A percentile compares a stretch with the other conserved stretches of the same genome.
Conservation (phyloP, 768 basidiomycete genomes). For the Mycena pura region DNA sequence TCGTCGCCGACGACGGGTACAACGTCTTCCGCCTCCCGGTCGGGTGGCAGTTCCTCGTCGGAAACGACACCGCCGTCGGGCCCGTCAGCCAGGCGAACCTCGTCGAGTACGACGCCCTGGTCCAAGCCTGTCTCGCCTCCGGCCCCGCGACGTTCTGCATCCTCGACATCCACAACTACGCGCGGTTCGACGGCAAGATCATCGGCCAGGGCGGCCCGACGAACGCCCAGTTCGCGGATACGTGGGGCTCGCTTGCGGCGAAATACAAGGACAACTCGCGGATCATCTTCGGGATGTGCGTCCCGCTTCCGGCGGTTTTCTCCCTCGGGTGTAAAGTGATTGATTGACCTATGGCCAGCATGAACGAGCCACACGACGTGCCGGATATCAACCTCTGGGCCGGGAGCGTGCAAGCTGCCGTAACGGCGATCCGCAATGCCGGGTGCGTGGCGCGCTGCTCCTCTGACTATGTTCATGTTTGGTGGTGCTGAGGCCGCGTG, state of each 20-base stretch:
- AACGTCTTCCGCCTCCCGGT: conserved; percentile 68
- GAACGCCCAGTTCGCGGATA: conserved; percentile 56
- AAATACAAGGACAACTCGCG: conserved; percentile 50
- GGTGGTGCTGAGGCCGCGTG: no score
- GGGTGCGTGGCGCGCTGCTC: no score
- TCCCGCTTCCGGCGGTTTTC: conserved; percentile 36
- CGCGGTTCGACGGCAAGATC: conserved; percentile 63
- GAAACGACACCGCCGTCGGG: conserved; percentile 44
- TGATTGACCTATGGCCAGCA: conserved; percentile 36
- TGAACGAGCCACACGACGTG: conserved; percentile 71
- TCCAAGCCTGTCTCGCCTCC: conserved; percentile 54
- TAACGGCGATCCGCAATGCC: conserved; percentile 66
- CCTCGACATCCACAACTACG: conserved; percentile 69
- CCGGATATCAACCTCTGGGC: conserved; percentile 56
- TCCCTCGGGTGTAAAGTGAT: not conserved
- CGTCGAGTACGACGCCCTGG: conserved; percentile 56
- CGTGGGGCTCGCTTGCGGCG: conserved; percentile 59
- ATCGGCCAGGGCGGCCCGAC: conserved; percentile 70
- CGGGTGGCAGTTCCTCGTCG: conserved; percentile 63
- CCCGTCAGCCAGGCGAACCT: conserved; percentile 52
- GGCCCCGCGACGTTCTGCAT: conserved; percentile 61
- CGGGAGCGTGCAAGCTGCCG: conserved; percentile 59
- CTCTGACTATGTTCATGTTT: no score
- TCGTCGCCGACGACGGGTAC: conserved; percentile 58
- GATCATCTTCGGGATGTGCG: conserved; percentile 58